A percentile compares a stretch with the other conserved stretches of the same genome.
Evolutionary conservation across 2,329 filamentous ascomycete genomes (phyloP).

Genomic region (Calonectria pseudoturangicola): DNA sequence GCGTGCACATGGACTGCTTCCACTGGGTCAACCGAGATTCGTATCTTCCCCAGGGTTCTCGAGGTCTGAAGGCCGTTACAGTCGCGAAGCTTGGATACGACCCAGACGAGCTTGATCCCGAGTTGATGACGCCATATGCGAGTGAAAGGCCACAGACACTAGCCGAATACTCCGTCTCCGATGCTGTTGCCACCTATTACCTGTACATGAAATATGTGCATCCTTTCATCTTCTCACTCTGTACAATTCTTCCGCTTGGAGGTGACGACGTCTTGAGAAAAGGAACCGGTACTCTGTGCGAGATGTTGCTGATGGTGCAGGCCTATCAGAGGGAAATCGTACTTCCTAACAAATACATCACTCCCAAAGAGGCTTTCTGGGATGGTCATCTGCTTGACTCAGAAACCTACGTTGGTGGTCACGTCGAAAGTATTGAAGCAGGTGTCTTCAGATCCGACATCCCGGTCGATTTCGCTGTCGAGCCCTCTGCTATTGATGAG

Average conservation of each 20-base stretch:
- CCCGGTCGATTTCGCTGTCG: slow-evolving; percentile 94
- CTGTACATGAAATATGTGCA: slow-evolving; percentile 99
- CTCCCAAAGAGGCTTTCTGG: slow-evolving; percentile 95
- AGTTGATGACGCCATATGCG: slow-evolving; percentile 96
- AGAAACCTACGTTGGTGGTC: slow-evolving; percentile 97
- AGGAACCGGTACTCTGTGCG: slow-evolving; percentile 97
- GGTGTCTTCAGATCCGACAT: slow-evolving; percentile 98
- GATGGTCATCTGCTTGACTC: slow-evolving; percentile 97
- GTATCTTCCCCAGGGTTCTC: slow-evolving; percentile 96
- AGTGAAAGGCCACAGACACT: slow-evolving; percentile 93
- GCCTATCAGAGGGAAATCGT: slow-evolving; percentile 95
- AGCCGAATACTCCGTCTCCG: slow-evolving; percentile 98
- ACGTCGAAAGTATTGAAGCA: slow-evolving; percentile 99
- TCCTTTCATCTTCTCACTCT: slow-evolving; percentile 98
- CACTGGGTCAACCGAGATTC: slow-evolving; percentile 99
- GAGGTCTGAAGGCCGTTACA: slow-evolving; percentile 97
- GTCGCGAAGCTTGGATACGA: slow-evolving; percentile 99
- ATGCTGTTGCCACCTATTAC: slow-evolving; percentile 99
- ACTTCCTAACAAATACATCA: slow-evolving; percentile 95
- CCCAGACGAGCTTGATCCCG: slow-evolving; percentile 96
- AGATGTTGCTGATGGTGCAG: slow-evolving; percentile 99
- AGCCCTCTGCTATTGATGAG: slow-evolving; percentile 91
- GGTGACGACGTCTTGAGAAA: slow-evolving; percentile 96
- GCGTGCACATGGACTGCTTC: slow-evolving; percentile 99
- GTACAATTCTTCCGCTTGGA: slow-evolving; percentile 94